phyloP scores from a whole-genome alignment of 345 rosid species.

The Combretum micranthum region DNA sequence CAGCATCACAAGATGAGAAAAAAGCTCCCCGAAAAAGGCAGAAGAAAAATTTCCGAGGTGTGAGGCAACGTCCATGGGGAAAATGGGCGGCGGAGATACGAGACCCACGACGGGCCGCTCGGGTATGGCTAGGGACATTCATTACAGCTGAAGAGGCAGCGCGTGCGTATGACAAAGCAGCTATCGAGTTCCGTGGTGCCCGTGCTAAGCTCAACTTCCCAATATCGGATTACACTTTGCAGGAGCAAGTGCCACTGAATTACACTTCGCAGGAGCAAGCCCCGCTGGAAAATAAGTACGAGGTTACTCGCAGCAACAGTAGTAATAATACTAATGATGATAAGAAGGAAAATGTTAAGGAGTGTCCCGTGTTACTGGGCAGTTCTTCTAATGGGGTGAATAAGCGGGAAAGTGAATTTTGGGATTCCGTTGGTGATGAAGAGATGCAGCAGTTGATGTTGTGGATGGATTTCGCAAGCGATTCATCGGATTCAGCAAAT shows the following conservation, averaged over 20 bases:
- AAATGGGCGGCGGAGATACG: conserved; percentile 98
- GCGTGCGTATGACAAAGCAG: conserved; percentile 82
- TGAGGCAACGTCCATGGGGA: conserved; percentile 98
- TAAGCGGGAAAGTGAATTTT: conserved; percentile 19
- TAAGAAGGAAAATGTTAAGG: not conserved
- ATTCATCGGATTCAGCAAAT: conserved; percentile 52
- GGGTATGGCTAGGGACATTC: conserved; percentile 98
- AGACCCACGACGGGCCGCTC: conserved; percentile 63
- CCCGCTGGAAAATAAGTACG: not conserved
- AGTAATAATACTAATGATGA: too few species aligned
- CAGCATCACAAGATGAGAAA: conserved; percentile 7
- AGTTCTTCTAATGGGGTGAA: not conserved
- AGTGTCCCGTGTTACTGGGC: too few species aligned
- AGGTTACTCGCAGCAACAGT: too few species aligned
- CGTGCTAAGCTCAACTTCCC: conserved; percentile 56
- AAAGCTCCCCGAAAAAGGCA: conserved; percentile 17
- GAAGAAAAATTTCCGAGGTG: conserved; percentile 86
- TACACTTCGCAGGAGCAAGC: not conserved
- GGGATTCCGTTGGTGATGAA: conserved; percentile 26
- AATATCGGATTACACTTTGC: conserved; percentile 24
- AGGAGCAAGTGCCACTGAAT: conserved; percentile 8
- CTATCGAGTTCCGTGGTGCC: conserved; percentile 39
- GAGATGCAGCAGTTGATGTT: conserved; percentile 41
- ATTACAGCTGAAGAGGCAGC: conserved; percentile 90
- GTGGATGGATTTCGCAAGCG: conserved; percentile 50